Conservation (phyloP, 2,329 filamentous ascomycete species). For the Magnaporthiopsis rhizophila region DNA sequence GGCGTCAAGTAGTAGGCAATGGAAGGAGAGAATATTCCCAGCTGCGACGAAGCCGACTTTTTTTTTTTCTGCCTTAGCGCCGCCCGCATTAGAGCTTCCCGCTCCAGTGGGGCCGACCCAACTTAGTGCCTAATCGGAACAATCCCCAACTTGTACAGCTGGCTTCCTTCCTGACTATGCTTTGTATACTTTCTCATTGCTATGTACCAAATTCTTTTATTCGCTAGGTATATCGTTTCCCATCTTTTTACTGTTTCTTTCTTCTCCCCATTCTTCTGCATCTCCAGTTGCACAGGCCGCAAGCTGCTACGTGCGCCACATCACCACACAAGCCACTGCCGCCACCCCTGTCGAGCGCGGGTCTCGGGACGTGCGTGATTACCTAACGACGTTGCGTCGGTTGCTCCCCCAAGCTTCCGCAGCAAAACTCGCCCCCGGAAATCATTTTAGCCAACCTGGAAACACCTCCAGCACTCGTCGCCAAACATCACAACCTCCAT, state of each 20-base stretch:
- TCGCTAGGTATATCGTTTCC: no score
- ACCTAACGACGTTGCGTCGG: not conserved
- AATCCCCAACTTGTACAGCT: no score
- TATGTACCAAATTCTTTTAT: no score
- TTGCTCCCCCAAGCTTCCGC: not conserved
- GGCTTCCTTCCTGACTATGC: no score
- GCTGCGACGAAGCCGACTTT: not conserved
- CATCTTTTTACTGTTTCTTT: no score
- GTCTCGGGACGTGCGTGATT: slow-evolving; percentile 5
- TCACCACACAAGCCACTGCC: slow-evolving; percentile 1
- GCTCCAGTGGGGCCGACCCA: not conserved
- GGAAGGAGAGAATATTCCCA: not conserved
- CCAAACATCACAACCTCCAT: slow-evolving; percentile 2
- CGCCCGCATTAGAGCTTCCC: slow-evolving; percentile 2
- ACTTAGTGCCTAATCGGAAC: no score
- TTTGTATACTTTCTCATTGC: no score
- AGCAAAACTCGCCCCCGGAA: not conserved
- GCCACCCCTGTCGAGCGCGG: slow-evolving; percentile 10
- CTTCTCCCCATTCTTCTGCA: no score
- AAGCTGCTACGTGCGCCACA: not conserved
- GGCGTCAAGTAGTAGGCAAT: not conserved
- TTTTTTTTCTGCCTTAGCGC: slow-evolving; percentile 3
- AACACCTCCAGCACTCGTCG: slow-evolving; percentile 3
- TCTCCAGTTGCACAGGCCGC: no score
- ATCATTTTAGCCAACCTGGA: not conserved